Conservation (phyloP, 1,284 basidiomycete genomes). For the Ustilago shanxiensis region DNA sequence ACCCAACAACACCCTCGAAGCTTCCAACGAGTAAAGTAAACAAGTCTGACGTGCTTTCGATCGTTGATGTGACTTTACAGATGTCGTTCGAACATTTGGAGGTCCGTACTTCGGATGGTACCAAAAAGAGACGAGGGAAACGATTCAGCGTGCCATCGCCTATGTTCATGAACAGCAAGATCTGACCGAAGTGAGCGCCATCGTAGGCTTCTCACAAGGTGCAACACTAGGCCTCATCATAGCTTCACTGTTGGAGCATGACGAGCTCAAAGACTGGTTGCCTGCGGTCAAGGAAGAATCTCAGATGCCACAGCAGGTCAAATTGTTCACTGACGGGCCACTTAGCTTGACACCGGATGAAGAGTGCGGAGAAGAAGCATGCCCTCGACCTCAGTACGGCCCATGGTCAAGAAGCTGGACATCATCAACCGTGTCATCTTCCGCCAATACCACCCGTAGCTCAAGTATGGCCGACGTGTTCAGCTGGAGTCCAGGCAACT, state of each 20-base stretch:
- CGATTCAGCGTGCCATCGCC: not conserved
- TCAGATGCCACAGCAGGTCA: not conserved
- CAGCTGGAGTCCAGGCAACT: not conserved
- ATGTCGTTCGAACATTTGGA: not conserved
- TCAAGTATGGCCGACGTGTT: not conserved
- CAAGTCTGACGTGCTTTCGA: not conserved
- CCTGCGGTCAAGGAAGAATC: not conserved
- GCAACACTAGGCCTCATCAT: not conserved
- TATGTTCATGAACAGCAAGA: not conserved
- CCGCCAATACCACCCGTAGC: not conserved
- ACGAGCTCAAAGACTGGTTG: not conserved
- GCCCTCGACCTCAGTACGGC: not conserved
- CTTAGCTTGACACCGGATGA: not conserved
- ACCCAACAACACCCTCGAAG: not conserved
- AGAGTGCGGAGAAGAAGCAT: not conserved
- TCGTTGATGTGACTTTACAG: not conserved
- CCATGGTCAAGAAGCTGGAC: not conserved
- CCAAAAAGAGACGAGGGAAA: not conserved
- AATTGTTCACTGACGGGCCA: not conserved
- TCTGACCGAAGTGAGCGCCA: not conserved
- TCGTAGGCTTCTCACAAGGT: not conserved
- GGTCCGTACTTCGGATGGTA: not conserved
- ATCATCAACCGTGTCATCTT: not conserved
- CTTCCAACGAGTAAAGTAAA: no score
- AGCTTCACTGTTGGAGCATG: not conserved